Conservation (phyloP, 1,284 basidiomycete species). For the Xanthoconium separans region DNA sequence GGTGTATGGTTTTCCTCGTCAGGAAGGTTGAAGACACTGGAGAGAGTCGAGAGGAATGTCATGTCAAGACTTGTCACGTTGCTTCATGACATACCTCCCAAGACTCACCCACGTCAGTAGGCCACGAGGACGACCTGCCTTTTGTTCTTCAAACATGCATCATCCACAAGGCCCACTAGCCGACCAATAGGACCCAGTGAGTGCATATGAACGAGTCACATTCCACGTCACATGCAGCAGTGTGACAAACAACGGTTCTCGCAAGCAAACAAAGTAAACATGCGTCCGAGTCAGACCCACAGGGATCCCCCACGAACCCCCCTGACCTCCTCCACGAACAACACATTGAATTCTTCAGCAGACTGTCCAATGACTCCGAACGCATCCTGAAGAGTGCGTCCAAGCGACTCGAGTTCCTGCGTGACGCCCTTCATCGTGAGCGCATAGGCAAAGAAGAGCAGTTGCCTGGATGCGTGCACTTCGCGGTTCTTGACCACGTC, state of each 20-base stretch:
- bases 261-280: not conserved
- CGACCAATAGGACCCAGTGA: not conserved
- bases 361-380: constrained; percentile 85
- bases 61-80: not conserved
- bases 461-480: constrained; percentile 73
- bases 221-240: constrained; percentile 7
- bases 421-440: constrained; percentile 93
- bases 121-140: constrained; percentile 10
- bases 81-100: not conserved
- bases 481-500: constrained; percentile 81
- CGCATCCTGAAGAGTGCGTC: constrained; percentile 75
- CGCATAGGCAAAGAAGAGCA: constrained; percentile 93
- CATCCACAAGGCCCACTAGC: constrained; percentile 7
- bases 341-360: constrained; percentile 64
- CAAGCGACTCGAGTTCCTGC: constrained; percentile 79
- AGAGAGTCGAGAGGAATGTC: not conserved
- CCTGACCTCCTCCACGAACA: constrained; percentile 42
- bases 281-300: constrained; percentile 19
- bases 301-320: not conserved
- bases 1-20: not conserved
- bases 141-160: constrained; percentile 11
- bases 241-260: not conserved
- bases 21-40: not conserved
- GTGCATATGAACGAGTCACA: constrained; percentile 5
- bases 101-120: not conserved